phyloP scores from a whole-genome alignment of 2,329 filamentous ascomycete genomes.

The Macrophomina tecta region DNA sequence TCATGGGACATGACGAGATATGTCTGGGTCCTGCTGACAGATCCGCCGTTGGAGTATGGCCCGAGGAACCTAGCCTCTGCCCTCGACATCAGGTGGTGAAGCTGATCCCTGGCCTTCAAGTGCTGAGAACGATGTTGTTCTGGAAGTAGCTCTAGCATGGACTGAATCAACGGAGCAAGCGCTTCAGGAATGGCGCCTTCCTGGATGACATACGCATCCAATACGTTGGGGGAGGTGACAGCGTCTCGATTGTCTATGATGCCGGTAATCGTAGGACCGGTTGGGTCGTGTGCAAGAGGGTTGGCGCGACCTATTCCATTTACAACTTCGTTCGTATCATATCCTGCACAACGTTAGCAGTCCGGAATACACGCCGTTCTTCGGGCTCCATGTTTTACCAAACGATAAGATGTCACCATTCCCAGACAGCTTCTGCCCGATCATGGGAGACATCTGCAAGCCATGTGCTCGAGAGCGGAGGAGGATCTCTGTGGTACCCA shows the following conservation, averaged over 20 bases:
- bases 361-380: too few relatives aligned
- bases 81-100: slow-evolving; percentile 56
- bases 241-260: slow-evolving; percentile 65
- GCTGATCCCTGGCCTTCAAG: slow-evolving; percentile 48
- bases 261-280: slow-evolving; percentile 68
- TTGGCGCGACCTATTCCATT: slow-evolving; percentile 62
- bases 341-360: slow-evolving; percentile 42
- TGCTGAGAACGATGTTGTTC: slow-evolving; percentile 51
- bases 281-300: slow-evolving; percentile 59
- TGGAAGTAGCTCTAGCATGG: slow-evolving; percentile 62
- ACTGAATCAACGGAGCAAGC: slow-evolving; percentile 62
- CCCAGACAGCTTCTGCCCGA: slow-evolving; percentile 59
- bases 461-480: slow-evolving; percentile 52
- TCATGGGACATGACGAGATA: slow-evolving; percentile 73
- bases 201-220: slow-evolving; percentile 69
- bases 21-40: slow-evolving; percentile 65
- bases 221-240: slow-evolving; percentile 50
- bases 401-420: slow-evolving; percentile 72
- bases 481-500: slow-evolving; percentile 68
- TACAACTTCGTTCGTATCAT: slow-evolving; percentile 63
- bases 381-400: slow-evolving; percentile 35
- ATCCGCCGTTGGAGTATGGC: slow-evolving; percentile 62
- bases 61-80: slow-evolving; percentile 63
- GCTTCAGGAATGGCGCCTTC: slow-evolving; percentile 67
- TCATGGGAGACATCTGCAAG: slow-evolving; percentile 61